These are phyloP conservation scores for Bacterosira constricta DNA, from an alignment of 108 stramenopile genomes.

Conservation along the genomic window DNA sequence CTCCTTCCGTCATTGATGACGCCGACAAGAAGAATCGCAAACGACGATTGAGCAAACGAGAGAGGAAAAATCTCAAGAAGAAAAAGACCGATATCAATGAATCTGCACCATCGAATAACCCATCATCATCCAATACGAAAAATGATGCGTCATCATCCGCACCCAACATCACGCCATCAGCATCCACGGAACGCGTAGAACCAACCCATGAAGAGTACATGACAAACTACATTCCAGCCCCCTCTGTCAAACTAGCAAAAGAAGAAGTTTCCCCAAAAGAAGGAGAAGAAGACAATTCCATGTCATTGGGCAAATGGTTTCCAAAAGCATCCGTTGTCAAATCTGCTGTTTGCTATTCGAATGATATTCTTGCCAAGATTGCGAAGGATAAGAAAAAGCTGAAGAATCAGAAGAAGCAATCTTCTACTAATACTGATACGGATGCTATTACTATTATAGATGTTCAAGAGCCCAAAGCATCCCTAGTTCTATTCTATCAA, in stretches of 20 bases:
- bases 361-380: slow-evolving; percentile 41
- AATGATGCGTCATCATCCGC: background rate
- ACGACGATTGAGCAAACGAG: slow-evolving; percentile 39
- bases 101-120: background rate
- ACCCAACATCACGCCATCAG: background rate
- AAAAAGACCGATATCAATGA: background rate
- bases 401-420: slow-evolving; percentile 2
- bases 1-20: no score
- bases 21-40: slow-evolving; percentile 10
- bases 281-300: slow-evolving; percentile 2
- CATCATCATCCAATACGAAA: background rate
- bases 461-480: slow-evolving; percentile 55
- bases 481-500: slow-evolving; percentile 83
- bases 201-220: slow-evolving; percentile 28
- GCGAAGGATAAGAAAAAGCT: background rate
- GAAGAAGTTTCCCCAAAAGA: slow-evolving; percentile 7
- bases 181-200: background rate
- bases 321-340: slow-evolving; percentile 80
- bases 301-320: slow-evolving; percentile 83
- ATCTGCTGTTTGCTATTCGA: slow-evolving; percentile 61
- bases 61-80: slow-evolving; percentile 39
- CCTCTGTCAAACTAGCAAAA: slow-evolving; percentile 7
- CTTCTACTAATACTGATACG: no score
- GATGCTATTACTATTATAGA: no score
- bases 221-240: slow-evolving; percentile 15